phyloP scores from a whole-genome alignment of 2,329 filamentous ascomycete genomes.

The Paracoccidioides brasiliensis region DNA sequence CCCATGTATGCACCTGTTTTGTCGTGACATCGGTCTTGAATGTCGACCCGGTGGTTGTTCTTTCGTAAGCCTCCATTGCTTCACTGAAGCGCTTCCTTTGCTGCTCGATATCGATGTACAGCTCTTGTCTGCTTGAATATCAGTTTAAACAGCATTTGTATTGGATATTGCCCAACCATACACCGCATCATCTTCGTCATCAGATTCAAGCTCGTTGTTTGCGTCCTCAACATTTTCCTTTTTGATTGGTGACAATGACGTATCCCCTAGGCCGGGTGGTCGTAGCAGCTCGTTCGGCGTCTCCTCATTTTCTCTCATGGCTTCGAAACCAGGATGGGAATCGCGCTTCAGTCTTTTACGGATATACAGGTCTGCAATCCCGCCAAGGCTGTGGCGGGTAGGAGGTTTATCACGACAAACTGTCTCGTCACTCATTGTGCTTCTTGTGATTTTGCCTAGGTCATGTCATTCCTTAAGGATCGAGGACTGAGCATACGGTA shows the following conservation, averaged over 20 bases:
- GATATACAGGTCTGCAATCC: not conserved
- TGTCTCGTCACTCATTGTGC: not conserved
- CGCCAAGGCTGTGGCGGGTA: not conserved
- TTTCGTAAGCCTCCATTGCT: conserved; percentile 1
- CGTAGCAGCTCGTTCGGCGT: not conserved
- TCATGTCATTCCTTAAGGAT: not conserved
- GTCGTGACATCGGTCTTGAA: not conserved
- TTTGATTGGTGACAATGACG: not conserved
- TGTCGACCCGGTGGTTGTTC: not conserved
- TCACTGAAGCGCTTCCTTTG: not conserved
- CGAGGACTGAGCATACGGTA: not conserved
- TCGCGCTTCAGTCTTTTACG: not conserved
- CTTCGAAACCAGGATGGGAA: not conserved
- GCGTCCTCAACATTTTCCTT: not conserved
- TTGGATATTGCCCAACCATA: not conserved
- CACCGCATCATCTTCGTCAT: not conserved
- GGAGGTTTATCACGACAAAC: not conserved
- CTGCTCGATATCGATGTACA: not conserved
- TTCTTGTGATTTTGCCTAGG: not conserved
- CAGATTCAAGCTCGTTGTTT: not conserved
- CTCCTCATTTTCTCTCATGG: not conserved
- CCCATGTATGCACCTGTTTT: not conserved
- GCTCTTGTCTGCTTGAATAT: not conserved
- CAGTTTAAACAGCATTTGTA: not conserved
- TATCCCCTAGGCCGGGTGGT: not conserved